Percentiles rank a stretch among this genome's conserved stretches.
phyloP scores from a whole-genome alignment of 768 basidiomycete genomes.

The Podaxis sp. region DNA sequence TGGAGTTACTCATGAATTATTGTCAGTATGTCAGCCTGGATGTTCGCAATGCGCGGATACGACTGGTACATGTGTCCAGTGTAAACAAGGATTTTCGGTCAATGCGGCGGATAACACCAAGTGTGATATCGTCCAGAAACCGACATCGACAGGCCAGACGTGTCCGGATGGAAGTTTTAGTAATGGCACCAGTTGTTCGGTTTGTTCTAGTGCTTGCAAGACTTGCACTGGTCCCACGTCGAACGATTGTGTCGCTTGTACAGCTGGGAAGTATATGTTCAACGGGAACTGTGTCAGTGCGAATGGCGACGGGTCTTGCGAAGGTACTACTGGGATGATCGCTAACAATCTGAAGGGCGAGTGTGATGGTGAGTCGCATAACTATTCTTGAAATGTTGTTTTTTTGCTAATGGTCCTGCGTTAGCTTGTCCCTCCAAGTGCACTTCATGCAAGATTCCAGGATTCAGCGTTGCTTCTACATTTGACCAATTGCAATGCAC shows the following conservation, averaged over 20 bases:
- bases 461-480: slow-evolving; percentile 69
- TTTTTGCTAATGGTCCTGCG: slow-evolving; percentile 12
- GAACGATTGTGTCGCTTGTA: slow-evolving; percentile 72
- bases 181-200: slow-evolving; percentile 48
- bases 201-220: slow-evolving; percentile 65
- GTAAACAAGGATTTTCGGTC: slow-evolving; percentile 69
- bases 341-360: slow-evolving; percentile 81
- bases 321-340: slow-evolving; percentile 60
- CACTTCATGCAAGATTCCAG: slow-evolving; percentile 71
- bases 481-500: slow-evolving; percentile 70
- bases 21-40: slow-evolving; percentile 67
- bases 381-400: background rate
- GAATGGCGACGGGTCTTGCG: slow-evolving; percentile 70
- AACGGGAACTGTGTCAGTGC: slow-evolving; percentile 72
- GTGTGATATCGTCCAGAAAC: slow-evolving; percentile 55
- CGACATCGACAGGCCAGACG: slow-evolving; percentile 47
- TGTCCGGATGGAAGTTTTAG: slow-evolving; percentile 72
- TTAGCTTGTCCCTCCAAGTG: slow-evolving; percentile 83
- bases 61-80: slow-evolving; percentile 71
- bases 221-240: slow-evolving; percentile 71
- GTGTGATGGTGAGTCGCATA: slow-evolving; percentile 68
- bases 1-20: background rate
- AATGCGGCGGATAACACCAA: slow-evolving; percentile 64
- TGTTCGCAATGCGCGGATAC: slow-evolving; percentile 69
- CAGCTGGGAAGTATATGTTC: slow-evolving; percentile 56